These are phyloP conservation scores for Plectosphaerella sp. DNA, from an alignment of 2,329 filamentous ascomycete genomes.

Conservation along the genomic window DNA sequence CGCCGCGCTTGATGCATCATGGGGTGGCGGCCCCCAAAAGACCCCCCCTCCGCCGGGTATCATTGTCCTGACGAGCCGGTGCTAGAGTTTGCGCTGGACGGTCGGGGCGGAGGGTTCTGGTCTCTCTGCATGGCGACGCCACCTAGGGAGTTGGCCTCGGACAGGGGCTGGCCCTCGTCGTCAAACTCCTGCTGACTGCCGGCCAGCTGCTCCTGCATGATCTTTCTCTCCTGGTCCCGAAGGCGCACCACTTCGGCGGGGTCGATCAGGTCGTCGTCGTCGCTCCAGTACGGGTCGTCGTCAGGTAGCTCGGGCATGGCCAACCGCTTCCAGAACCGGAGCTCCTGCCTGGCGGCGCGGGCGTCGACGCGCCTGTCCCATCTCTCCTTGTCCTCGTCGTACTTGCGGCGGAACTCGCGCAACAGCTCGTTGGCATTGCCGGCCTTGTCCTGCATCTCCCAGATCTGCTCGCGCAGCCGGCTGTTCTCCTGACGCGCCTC, in stretches of 20 bases:
- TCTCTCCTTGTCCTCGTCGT: slow-evolving; percentile 51
- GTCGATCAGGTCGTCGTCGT: slow-evolving; percentile 62
- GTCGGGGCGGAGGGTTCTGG: slow-evolving; percentile 32
- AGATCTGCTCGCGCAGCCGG: slow-evolving; percentile 59
- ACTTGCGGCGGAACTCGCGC: slow-evolving; percentile 50
- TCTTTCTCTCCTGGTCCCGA: slow-evolving; percentile 42
- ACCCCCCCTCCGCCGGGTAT: slow-evolving; percentile 11
- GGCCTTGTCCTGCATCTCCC: slow-evolving; percentile 61
- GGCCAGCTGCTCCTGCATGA: slow-evolving; percentile 30
- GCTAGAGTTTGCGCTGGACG: slow-evolving; percentile 35
- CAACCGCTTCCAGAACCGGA: slow-evolving; percentile 63
- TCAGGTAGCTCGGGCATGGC: slow-evolving; percentile 58
- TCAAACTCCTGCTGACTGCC: slow-evolving; percentile 27
- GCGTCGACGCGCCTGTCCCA: slow-evolving; percentile 51
- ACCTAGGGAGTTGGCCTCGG: slow-evolving; percentile 25
- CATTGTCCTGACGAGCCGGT: slow-evolving; percentile 36
- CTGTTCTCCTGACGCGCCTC: slow-evolving; percentile 62
- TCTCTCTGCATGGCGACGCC: slow-evolving; percentile 37
- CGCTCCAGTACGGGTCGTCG: slow-evolving; percentile 54
- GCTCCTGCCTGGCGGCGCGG: slow-evolving; percentile 49
- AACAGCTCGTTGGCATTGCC: slow-evolving; percentile 52
- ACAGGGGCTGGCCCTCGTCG: slow-evolving; percentile 23
- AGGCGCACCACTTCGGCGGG: slow-evolving; percentile 54
- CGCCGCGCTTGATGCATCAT: not conserved
- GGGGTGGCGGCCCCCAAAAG: slow-evolving; percentile 21